Conservation (phyloP, 306 rosid genomes). For the Gynostemma pentaphyllum region DNA sequence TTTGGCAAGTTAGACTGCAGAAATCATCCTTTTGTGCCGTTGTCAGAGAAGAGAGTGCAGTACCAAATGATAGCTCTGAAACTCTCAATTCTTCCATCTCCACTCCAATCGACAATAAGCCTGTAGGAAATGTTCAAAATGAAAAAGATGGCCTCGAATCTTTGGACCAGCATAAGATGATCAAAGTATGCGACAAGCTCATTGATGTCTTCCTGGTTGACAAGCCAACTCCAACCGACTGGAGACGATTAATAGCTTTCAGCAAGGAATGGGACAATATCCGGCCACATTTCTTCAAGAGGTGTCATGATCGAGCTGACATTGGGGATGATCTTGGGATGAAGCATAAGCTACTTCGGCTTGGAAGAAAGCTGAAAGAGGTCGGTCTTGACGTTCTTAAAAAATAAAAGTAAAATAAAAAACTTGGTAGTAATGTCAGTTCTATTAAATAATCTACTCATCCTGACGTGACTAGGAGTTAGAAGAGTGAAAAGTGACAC, state of each 20-base stretch:
- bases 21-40: slow-evolving; percentile 17
- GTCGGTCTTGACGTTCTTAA: slow-evolving; percentile 18
- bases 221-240: slow-evolving; percentile 70
- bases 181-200: slow-evolving; percentile 61
- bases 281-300: slow-evolving; percentile 59
- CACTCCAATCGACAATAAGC: slow-evolving; percentile 5
- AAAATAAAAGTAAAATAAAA: not conserved
- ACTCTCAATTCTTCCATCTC: slow-evolving; percentile 18
- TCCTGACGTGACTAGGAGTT: not conserved
- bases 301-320: slow-evolving; percentile 46
- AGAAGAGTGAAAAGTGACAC: not conserved
- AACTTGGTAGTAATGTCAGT: not conserved
- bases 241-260: slow-evolving; percentile 80
- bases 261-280: slow-evolving; percentile 67
- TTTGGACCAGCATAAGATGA: slow-evolving; percentile 41
- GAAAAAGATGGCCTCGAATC: slow-evolving; percentile 19
- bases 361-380: slow-evolving; percentile 81
- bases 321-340: slow-evolving; percentile 43
- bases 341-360: slow-evolving; percentile 65
- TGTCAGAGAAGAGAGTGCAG: slow-evolving; percentile 18
- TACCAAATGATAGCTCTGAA: slow-evolving; percentile 19
- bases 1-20: slow-evolving; percentile 19
- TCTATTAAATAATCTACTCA: not conserved
- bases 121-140: slow-evolving; percentile 14
- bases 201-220: slow-evolving; percentile 88